Conservation (phyloP, 192 early-diverging fungal genomes). For the Coemansia furcata region DNA sequence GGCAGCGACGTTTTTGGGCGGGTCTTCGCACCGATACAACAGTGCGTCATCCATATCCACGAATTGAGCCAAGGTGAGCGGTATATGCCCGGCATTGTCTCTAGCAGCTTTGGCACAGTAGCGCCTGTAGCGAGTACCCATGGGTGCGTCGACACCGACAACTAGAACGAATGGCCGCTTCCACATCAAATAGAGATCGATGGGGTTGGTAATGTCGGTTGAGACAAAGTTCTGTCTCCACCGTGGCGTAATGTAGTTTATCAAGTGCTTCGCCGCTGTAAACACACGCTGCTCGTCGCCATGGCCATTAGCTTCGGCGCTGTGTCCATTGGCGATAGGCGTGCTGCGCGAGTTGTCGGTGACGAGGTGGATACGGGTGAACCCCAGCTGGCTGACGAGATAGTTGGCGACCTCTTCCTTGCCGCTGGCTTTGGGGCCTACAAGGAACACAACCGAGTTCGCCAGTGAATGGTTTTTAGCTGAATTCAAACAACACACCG, state of each 20-base stretch:
- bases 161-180: slow-evolving; percentile 79
- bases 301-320: not conserved
- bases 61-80: slow-evolving; percentile 59
- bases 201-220: slow-evolving; percentile 56
- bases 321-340: not conserved
- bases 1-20: slow-evolving; percentile 1
- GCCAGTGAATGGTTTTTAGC: not conserved
- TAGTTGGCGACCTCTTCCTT: slow-evolving; percentile 45
- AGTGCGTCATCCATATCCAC: slow-evolving; percentile 55
- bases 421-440: slow-evolving; percentile 51
- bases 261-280: slow-evolving; percentile 56
- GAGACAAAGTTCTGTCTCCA: slow-evolving; percentile 78
- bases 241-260: slow-evolving; percentile 66
- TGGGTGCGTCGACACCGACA: slow-evolving; percentile 81
- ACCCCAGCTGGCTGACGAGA: slow-evolving; percentile 8
- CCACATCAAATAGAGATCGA: slow-evolving; percentile 60
- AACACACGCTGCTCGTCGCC: slow-evolving; percentile 46
- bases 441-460: not conserved
- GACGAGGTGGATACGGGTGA: slow-evolving; percentile 21
- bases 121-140: slow-evolving; percentile 65
- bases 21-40: slow-evolving; percentile 42
- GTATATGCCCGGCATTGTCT: no score
- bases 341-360: not conserved
- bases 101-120: slow-evolving; percentile 41
- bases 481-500: not conserved